Conservation (phyloP, 2,329 filamentous ascomycete species). For the Aspergillus glaucus region DNA sequence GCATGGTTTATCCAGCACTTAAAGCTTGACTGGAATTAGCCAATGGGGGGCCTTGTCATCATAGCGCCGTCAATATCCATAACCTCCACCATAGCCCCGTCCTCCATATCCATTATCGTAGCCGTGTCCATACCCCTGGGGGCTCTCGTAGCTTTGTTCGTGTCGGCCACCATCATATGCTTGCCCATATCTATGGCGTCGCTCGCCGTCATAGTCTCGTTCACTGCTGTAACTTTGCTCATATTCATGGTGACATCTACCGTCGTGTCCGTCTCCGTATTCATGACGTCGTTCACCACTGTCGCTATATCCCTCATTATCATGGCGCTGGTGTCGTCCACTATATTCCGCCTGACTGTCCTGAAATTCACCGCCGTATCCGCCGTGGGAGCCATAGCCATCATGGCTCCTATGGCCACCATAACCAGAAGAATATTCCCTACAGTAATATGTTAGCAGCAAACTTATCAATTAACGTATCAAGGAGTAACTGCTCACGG, state of each 20-base stretch:
- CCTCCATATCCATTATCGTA: conserved; percentile 7
- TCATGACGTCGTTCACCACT: conserved; percentile 17
- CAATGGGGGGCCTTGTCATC: no score
- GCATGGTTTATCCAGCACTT: no score
- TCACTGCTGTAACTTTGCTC: conserved; percentile 11
- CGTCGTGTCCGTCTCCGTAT: conserved; percentile 2
- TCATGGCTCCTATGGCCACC: conserved; percentile 9
- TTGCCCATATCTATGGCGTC: not conserved
- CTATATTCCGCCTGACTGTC: conserved; percentile 11
- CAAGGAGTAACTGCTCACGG: not conserved
- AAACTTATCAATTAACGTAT: not conserved
- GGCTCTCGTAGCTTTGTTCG: conserved; percentile 16
- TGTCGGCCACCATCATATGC: not conserved
- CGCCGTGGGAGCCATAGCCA: conserved; percentile 9
- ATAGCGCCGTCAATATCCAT: not conserved
- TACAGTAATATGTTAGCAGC: conserved; percentile 8
- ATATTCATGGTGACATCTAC: not conserved
- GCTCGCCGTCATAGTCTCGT: not conserved
- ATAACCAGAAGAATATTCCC: conserved; percentile 15
- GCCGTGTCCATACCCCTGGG: conserved; percentile 15
- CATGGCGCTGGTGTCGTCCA: conserved; percentile 10
- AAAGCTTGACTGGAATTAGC: no score
- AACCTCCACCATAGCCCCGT: not conserved
- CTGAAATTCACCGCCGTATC: conserved; percentile 12
- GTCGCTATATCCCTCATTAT: conserved; percentile 2